Evolutionary conservation across 2,329 filamentous ascomycete genomes (phyloP), one percentile per base, ranked within the genome.

Genomic region (Rachicladosporium sp.): DNA sequence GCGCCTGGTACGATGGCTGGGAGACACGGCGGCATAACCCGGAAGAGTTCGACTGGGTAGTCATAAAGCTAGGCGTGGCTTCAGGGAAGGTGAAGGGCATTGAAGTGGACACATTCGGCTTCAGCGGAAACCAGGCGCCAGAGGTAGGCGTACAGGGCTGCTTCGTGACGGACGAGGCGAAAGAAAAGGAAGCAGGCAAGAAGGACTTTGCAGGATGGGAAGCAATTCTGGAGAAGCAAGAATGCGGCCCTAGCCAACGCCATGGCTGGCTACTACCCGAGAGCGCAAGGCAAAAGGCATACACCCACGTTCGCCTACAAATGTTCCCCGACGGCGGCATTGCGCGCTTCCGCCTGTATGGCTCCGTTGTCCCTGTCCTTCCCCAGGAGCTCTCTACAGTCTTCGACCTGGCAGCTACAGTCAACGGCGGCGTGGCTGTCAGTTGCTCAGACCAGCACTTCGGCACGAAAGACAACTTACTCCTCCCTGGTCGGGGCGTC

Each of bases 261-360:
- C 83, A 86, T 52, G 80, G 69, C 3, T 91, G 83, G 84, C 71
- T 74, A 53, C 66, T 89, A 10, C 63, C 68, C 10, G 54, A 56
- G 11, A 69, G 71, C 12, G 43, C 56, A 11, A 77, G 74, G 0
- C 61, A 64, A 29, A 82, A 82, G 60, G 73, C 77, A 39, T 88
- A 82, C 62, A 88, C 83, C 0, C 83, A 91, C 57, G 80, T 88
- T 31, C 68, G 82, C 29, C 66, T 91, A 40, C 82, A 84, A 58
- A 88, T 88, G 84, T 88, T 85, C 56, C 82, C 84, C 1, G 84
- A 91, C 54, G 84, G 84, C 36, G 84, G 84, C 36, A 89, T 91
- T 52, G 82, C 83, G 31, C 68, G 84, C 37, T 88, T 89, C 64
- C 71, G 82, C 13, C 71, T 89, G 1, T 88, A 81, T 54, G 84